Evolutionary conservation across 441 rosid species (phyloP).

Genomic region (Erysimum cheiri): DNA sequence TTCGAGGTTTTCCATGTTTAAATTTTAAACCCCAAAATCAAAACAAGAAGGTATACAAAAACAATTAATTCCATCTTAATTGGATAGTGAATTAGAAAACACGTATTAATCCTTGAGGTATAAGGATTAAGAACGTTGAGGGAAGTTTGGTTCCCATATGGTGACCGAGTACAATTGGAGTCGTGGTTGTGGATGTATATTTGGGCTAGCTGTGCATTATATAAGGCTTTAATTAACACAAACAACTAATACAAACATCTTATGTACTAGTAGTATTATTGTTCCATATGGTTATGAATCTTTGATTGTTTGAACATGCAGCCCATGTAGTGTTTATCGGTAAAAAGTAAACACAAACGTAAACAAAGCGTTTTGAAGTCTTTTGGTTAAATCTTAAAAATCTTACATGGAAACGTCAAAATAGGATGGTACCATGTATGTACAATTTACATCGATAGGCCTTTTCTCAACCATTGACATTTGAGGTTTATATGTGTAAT

Average conservation of each 20-base stretch:
- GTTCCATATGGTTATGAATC: not conserved
- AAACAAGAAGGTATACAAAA: not conserved
- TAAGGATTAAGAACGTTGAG: slow-evolving; percentile 25
- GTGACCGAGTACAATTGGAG: slow-evolving; percentile 28
- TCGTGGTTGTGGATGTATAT: slow-evolving; percentile 21
- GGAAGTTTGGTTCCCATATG: slow-evolving; percentile 12
- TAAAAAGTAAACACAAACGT: too few species aligned
- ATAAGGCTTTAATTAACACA: not conserved
- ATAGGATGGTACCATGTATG: not conserved
- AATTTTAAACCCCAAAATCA: slow-evolving; percentile 5
- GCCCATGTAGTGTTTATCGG: not conserved
- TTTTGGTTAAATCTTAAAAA: not conserved
- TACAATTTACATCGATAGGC: not conserved
- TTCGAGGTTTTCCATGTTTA: not conserved
- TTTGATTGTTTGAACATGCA: not conserved
- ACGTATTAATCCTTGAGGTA: slow-evolving; percentile 13
- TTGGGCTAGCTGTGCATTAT: slow-evolving; percentile 12
- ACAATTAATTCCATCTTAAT: not conserved
- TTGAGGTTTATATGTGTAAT: not conserved
- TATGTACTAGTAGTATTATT: not conserved
- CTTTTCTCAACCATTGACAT: not conserved
- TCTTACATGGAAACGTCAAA: not conserved
- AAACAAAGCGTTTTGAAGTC: not conserved
- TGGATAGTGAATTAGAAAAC: slow-evolving; percentile 27
- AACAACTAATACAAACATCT: slow-evolving; percentile 4